Evolutionary conservation across 768 basidiomycete species (phyloP).

Genomic region (Mycena kentingensis): DNA sequence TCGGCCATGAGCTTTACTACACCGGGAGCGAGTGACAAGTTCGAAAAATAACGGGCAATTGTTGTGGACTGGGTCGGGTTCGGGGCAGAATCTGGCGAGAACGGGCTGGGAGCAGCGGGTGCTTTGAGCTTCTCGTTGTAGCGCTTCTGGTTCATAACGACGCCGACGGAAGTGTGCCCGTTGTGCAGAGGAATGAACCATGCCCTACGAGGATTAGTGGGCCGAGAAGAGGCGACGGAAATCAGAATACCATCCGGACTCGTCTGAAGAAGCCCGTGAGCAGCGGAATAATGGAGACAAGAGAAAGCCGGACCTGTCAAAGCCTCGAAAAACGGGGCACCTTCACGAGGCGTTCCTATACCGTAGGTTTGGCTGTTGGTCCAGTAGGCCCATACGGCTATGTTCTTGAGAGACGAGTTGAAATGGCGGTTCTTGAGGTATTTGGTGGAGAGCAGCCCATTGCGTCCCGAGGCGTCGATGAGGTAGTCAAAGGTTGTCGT

Average conservation of each 20-base stretch:
- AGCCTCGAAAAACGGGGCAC: conserved; percentile 72
- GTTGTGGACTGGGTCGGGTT: conserved; percentile 24
- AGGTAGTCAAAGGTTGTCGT: conserved; percentile 66
- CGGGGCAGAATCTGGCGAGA: conserved; percentile 29
- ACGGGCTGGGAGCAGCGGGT: conserved; percentile 29
- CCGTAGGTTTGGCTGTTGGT: conserved; percentile 54
- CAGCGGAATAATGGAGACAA: neutral
- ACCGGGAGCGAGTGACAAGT: conserved; percentile 31
- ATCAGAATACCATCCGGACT: conserved; percentile 51
- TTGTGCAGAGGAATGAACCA: conserved; percentile 74
- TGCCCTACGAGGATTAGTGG: conserved; percentile 35
- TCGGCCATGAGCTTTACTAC: conserved; percentile 17
- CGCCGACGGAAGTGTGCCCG: conserved; percentile 60
- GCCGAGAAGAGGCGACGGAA: neutral
- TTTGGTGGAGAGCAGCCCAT: conserved; percentile 66
- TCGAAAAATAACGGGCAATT: conserved; percentile 28
- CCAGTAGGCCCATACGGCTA: conserved; percentile 84
- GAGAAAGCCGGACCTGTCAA: conserved; percentile 51
- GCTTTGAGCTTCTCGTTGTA: conserved; percentile 41
- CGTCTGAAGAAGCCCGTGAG: conserved; percentile 41
- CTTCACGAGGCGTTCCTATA: conserved; percentile 48
- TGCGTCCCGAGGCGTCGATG: conserved; percentile 75
- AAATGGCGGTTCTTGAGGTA: conserved; percentile 72
- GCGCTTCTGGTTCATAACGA: conserved; percentile 59
- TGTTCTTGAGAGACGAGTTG: conserved; percentile 69